Conservation (phyloP, 306 rosid genomes). For the Quercus rubra region DNA sequence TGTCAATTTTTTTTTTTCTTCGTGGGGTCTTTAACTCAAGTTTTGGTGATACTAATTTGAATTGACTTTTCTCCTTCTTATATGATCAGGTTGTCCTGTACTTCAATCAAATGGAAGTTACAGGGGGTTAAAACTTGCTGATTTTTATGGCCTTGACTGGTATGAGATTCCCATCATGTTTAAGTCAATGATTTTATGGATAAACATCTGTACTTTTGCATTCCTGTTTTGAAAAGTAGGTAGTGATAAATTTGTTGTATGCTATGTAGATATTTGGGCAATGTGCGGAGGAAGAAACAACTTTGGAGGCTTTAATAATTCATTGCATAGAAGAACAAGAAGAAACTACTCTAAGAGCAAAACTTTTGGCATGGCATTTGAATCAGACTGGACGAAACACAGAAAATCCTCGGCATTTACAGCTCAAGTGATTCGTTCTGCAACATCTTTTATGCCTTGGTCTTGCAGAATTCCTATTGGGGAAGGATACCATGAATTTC, state of each 20-base stretch:
- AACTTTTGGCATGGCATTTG: constrained; percentile 76
- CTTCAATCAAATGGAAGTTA: constrained; percentile 56
- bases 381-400: constrained; percentile 69
- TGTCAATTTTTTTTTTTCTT: background rate
- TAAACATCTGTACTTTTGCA: background rate
- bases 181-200: constrained; percentile 4
- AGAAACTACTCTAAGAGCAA: constrained; percentile 38
- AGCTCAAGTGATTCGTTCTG: constrained; percentile 69
- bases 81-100: constrained; percentile 33
- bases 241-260: background rate
- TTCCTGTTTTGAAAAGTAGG: background rate
- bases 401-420: constrained; percentile 64
- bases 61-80: background rate
- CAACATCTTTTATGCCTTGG: constrained; percentile 87
- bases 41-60: constrained; percentile 1
- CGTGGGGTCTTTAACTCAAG: background rate
- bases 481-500: constrained; percentile 72
- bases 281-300: constrained; percentile 53
- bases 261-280: constrained; percentile 44
- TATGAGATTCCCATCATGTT: constrained; percentile 22
- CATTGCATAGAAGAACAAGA: constrained; percentile 22
- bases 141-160: constrained; percentile 55
- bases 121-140: constrained; percentile 62
- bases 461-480: constrained; percentile 84
- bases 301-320: constrained; percentile 31